phyloP scores from a whole-genome alignment of 2,329 filamentous ascomycete genomes.

The Nothopassalora personata region DNA sequence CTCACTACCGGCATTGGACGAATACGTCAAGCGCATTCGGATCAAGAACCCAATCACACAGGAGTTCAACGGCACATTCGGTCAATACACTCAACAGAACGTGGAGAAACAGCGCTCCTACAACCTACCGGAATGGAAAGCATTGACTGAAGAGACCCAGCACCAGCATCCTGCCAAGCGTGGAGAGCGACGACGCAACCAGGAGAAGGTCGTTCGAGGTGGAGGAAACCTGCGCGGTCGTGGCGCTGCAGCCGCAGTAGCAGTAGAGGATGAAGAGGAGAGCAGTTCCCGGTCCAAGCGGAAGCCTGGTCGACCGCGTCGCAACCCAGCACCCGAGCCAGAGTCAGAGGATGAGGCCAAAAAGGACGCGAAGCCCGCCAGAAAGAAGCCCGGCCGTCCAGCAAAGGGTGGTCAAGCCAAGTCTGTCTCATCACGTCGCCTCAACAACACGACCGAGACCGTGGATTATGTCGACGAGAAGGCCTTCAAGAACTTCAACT shows the following conservation, averaged over 20 bases:
- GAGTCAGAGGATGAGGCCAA: slow-evolving; percentile 26
- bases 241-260: slow-evolving; percentile 20
- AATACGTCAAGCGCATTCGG: slow-evolving; percentile 82
- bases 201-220: slow-evolving; percentile 43
- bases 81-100: slow-evolving; percentile 94
- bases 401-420: slow-evolving; percentile 55
- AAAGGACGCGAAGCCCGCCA: slow-evolving; percentile 46
- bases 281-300: slow-evolving; percentile 41
- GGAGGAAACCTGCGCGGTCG: slow-evolving; percentile 28
- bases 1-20: slow-evolving; percentile 69
- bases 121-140: slow-evolving; percentile 93
- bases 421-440: slow-evolving; percentile 79
- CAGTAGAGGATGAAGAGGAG: slow-evolving; percentile 22
- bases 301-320: slow-evolving; percentile 45
- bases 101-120: slow-evolving; percentile 94
- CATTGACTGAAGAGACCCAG: slow-evolving; percentile 87
- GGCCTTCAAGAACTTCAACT: slow-evolving; percentile 86
- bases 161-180: slow-evolving; percentile 90
- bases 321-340: slow-evolving; percentile 31
- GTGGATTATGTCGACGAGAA: slow-evolving; percentile 80
- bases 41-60: slow-evolving; percentile 98
- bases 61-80: slow-evolving; percentile 93
- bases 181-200: slow-evolving; percentile 67
- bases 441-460: slow-evolving; percentile 75
- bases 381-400: slow-evolving; percentile 41